Evolutionary conservation across 75 land plant species (phyloP).

Genomic region (Cupressus sempervirens): DNA sequence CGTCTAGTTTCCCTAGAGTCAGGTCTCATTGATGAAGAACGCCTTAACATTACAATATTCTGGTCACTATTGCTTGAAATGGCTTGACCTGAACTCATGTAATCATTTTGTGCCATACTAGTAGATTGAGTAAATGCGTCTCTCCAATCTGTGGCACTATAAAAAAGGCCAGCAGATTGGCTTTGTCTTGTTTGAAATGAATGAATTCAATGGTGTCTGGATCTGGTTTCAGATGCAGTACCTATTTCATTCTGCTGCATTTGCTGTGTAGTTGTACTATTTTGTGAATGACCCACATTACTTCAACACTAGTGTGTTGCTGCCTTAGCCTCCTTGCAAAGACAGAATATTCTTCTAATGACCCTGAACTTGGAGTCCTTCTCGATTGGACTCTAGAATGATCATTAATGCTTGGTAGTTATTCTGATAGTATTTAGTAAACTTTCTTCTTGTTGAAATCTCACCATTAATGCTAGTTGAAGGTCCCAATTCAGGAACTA

Average conservation of each 20-base stretch:
- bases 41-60: not conserved
- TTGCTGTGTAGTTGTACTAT: not conserved
- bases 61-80: not conserved
- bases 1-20: not conserved
- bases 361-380: not conserved
- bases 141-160: conserved; percentile 3
- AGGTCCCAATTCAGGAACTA: not conserved
- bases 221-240: conserved; percentile 4
- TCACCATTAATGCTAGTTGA: not conserved
- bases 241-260: not conserved
- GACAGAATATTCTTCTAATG: conserved; percentile 9
- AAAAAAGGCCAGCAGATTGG: not conserved
- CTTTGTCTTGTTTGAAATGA: not conserved
- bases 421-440: conserved; percentile 2
- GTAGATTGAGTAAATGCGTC: conserved; percentile 1
- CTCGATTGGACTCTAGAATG: not conserved
- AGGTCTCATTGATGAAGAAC: conserved; percentile 1
- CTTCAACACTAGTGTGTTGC: not conserved
- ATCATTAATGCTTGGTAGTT: not conserved
- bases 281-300: not conserved
- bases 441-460: not conserved
- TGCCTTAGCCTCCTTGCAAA: conserved; percentile 5
- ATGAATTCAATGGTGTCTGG: not conserved
- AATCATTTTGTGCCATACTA: not conserved
- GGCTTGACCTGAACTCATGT: not conserved